Evolutionary conservation across 1,284 basidiomycete genomes (phyloP).

Genomic region (Cryptococcus sp.): DNA sequence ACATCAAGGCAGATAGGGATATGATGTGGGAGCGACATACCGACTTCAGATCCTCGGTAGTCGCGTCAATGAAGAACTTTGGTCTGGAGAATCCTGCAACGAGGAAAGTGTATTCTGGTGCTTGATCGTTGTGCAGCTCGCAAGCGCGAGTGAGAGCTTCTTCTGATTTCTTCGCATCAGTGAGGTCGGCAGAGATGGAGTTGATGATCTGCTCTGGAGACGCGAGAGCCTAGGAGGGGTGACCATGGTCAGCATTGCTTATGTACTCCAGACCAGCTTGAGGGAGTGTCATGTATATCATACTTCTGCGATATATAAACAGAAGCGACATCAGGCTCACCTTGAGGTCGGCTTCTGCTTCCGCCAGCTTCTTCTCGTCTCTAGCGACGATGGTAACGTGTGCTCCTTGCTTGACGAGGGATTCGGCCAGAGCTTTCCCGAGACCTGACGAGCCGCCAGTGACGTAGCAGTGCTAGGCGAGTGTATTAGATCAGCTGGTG

Average conservation of each 20-base stretch:
- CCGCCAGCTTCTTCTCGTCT: conserved; percentile 61
- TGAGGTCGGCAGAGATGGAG: conserved; percentile 66
- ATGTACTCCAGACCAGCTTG: no score
- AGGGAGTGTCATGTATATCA: no score
- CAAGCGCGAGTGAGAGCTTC: conserved; percentile 66
- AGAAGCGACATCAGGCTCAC: no score
- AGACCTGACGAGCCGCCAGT: conserved; percentile 80
- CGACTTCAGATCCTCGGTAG: conserved; percentile 61
- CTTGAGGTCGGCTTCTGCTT: conserved; percentile 65
- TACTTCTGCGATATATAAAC: no score
- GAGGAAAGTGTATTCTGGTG: conserved; percentile 73
- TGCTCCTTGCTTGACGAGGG: conserved; percentile 70
- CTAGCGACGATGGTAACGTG: conserved; percentile 76
- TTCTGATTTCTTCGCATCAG: conserved; percentile 57
- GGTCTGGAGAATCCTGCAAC: conserved; percentile 74
- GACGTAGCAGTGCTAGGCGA: conserved; percentile 66
- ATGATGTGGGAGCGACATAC: no score
- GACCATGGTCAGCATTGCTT: not conserved
- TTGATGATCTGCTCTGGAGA: conserved; percentile 62
- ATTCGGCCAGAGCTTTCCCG: conserved; percentile 69
- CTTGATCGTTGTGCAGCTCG: conserved; percentile 58
- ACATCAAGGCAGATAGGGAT: not conserved
- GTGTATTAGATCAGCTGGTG: not conserved
- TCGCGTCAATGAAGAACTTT: conserved; percentile 70
- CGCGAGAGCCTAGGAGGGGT: conserved; percentile 36